Conservation (phyloP, 768 basidiomycete species). For the Coprinopsis marcescibilis region DNA sequence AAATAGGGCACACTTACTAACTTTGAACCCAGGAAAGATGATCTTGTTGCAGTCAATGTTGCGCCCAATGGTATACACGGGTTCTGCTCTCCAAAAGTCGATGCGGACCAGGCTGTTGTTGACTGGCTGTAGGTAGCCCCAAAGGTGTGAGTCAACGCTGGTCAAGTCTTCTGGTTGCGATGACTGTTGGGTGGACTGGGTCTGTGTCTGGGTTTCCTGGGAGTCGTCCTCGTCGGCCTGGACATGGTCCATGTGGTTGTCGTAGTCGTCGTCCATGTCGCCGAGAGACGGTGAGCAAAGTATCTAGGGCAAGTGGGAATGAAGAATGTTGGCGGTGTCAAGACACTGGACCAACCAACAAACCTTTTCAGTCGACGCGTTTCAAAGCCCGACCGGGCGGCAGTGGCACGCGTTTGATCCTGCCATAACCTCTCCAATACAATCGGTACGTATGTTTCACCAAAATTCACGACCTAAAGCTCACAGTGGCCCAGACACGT, state of each 20-base stretch:
- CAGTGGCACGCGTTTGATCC: slow-evolving; percentile 10
- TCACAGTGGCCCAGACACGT: neutral
- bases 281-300: neutral
- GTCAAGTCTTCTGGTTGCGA: slow-evolving; percentile 26
- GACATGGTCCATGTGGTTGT: slow-evolving; percentile 18
- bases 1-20: slow-evolving; percentile 47
- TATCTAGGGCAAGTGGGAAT: slow-evolving; percentile 8
- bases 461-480: neutral
- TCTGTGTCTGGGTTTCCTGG: slow-evolving; percentile 31
- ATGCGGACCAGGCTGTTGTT: slow-evolving; percentile 45
- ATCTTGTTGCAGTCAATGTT: slow-evolving; percentile 42
- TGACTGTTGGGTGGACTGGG: slow-evolving; percentile 40
- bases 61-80: slow-evolving; percentile 51
- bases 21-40: slow-evolving; percentile 62
- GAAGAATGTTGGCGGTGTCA: slow-evolving; percentile 5
- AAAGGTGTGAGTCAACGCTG: slow-evolving; percentile 41
- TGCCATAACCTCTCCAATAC: slow-evolving; percentile 4
- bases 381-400: slow-evolving; percentile 29
- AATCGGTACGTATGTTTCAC: neutral
- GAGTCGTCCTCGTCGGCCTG: slow-evolving; percentile 22
- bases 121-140: slow-evolving; percentile 71
- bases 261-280: slow-evolving; percentile 18
- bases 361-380: slow-evolving; percentile 26
- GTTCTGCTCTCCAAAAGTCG: slow-evolving; percentile 53
- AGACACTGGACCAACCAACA: neutral